phyloP scores from a whole-genome alignment of 1,284 basidiomycete genomes.

The Golubevia pallescens region DNA sequence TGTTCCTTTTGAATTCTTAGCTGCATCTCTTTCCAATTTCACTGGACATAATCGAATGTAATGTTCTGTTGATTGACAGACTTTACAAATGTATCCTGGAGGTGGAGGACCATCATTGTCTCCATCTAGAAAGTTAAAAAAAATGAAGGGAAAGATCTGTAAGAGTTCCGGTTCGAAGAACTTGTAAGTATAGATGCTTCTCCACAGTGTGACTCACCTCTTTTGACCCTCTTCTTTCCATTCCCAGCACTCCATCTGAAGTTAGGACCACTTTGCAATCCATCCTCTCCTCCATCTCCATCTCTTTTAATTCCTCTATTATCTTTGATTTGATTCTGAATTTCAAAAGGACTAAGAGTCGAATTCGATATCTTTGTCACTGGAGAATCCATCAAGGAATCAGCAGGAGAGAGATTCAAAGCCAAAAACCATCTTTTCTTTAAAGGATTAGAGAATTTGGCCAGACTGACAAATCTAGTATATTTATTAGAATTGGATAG shows the following conservation, averaged over 20 bases:
- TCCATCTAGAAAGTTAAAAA: background rate
- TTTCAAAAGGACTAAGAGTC: slow-evolving; percentile 12
- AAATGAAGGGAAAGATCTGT: too few relatives aligned
- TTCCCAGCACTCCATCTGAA: slow-evolving; percentile 4
- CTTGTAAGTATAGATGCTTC: too few relatives aligned
- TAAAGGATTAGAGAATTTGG: slow-evolving; percentile 40
- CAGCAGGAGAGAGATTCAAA: slow-evolving; percentile 31
- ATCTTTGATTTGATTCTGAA: background rate
- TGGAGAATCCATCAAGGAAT: slow-evolving; percentile 2
- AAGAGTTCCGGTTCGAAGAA: too few relatives aligned
- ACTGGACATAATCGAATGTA: slow-evolving; percentile 32
- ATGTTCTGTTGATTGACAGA: slow-evolving; percentile 29
- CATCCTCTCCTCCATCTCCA: background rate
- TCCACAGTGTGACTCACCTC: too few relatives aligned
- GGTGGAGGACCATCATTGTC: slow-evolving; percentile 24
- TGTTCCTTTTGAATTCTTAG: too few relatives aligned
- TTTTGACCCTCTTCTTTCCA: too few relatives aligned
- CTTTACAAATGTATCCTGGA: slow-evolving; percentile 34
- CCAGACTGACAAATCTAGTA: slow-evolving; percentile 51
- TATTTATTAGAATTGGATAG: slow-evolving; percentile 6
- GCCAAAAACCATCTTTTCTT: slow-evolving; percentile 59
- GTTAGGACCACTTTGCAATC: slow-evolving; percentile 8
- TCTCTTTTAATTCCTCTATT: background rate
- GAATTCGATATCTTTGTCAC: background rate
- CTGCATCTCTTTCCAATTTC: too few relatives aligned